Evolutionary conservation across 306 rosid species (phyloP).

Genomic region (Adenanthera pavonina): DNA sequence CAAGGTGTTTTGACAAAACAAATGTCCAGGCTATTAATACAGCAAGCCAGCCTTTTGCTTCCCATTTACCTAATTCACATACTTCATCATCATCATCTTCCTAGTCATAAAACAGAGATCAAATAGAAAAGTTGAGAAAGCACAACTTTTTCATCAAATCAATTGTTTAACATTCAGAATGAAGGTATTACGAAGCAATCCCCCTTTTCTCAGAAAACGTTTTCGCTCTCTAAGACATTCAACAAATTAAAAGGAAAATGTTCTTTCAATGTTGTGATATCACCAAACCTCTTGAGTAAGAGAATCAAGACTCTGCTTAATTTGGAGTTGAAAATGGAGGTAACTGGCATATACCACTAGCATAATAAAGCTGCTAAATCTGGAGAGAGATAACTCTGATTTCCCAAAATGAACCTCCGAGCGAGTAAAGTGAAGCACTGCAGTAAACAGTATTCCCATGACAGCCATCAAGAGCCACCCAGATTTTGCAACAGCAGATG

Average conservation of each 20-base stretch:
- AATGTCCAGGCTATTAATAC: constrained; percentile 77
- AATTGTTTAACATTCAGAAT: neutral
- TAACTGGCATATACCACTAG: constrained; percentile 77
- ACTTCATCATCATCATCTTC: constrained; percentile 54
- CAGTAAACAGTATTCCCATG: constrained; percentile 80
- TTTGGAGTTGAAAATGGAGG: constrained; percentile 75
- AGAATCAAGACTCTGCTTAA: constrained; percentile 56
- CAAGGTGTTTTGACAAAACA: constrained; percentile 76
- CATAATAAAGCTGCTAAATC: constrained; percentile 87
- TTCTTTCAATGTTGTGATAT: neutral
- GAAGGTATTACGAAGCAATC: neutral
- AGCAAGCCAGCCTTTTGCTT: constrained; percentile 83
- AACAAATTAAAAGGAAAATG: neutral
- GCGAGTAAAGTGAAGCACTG: constrained; percentile 85
- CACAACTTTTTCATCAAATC: neutral
- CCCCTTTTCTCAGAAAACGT: neutral
- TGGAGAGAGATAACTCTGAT: constrained; percentile 75
- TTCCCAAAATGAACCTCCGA: constrained; percentile 71
- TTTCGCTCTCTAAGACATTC: constrained; percentile 22
- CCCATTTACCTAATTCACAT: constrained; percentile 68
- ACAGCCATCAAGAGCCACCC: constrained; percentile 89
- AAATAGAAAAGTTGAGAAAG: constrained; percentile 23
- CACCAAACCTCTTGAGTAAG: constrained; percentile 55
- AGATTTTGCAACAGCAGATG: constrained; percentile 74
- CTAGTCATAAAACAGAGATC: constrained; percentile 38